Percentiles rank a stretch among this genome's conserved stretches.
phyloP scores from a whole-genome alignment of 1,284 basidiomycete species.

The Moesziomyces aphidis region DNA sequence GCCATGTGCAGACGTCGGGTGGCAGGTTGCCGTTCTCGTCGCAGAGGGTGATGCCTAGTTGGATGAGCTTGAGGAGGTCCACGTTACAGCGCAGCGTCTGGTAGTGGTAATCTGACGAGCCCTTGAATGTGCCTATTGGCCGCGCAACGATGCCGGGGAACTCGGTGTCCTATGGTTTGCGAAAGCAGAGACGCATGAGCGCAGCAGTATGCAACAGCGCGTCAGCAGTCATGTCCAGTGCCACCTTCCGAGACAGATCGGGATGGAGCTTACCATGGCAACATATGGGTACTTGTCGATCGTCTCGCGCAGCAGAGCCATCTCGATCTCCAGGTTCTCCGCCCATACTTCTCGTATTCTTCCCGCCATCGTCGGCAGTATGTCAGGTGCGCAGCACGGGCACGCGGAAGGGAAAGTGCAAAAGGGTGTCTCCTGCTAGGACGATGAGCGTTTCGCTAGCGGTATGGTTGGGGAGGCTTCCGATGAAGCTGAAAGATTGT shows the following conservation, averaged over 20 bases:
- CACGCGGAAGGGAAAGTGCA: not conserved
- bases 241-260: no score
- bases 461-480: not conserved
- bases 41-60: constrained; percentile 92
- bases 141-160: constrained; percentile 98
- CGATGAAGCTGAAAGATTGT: not conserved
- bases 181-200: not conserved
- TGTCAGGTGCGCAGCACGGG: not conserved
- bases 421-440: not conserved
- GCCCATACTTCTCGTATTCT: constrained; percentile 84
- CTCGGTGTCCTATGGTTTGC: constrained; percentile 80
- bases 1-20: constrained; percentile 87
- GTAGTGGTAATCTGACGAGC: constrained; percentile 97
- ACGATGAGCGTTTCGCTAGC: no score
- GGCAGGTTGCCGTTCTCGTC: constrained; percentile 93
- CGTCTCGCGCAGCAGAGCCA: constrained; percentile 84
- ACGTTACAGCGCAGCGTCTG: constrained; percentile 97
- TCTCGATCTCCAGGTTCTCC: constrained; percentile 90
- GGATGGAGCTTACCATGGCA: constrained; percentile 75
- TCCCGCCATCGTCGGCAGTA: constrained; percentile 50
- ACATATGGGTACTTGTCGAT: constrained; percentile 94
- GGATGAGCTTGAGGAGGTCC: constrained; percentile 96
- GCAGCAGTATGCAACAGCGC: not conserved
- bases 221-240: no score
- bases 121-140: constrained; percentile 95